Evolutionary conservation across 1,284 basidiomycete genomes (phyloP).

Genomic region (Polyporus tsugae): DNA sequence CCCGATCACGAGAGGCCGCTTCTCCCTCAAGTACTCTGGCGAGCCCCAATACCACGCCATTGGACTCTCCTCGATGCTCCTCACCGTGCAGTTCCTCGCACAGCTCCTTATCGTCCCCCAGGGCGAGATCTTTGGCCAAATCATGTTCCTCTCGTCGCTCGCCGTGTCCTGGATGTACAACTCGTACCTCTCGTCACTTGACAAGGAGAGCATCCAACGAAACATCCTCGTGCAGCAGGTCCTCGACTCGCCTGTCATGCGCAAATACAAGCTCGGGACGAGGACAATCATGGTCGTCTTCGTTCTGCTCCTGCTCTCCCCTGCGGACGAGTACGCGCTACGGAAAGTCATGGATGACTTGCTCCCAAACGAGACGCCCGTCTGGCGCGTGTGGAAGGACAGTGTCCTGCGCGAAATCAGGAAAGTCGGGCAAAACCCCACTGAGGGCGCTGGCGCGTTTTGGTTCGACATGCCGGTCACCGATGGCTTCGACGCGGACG

Average conservation of each 20-base stretch:
- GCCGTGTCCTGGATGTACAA: slow-evolving; percentile 31
- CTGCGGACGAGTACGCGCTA: slow-evolving; percentile 15
- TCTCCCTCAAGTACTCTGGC: slow-evolving; percentile 23
- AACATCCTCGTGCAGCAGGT: slow-evolving; percentile 19
- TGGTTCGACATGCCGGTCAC: slow-evolving; percentile 6
- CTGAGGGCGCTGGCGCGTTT: slow-evolving; percentile 1
- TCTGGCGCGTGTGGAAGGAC: slow-evolving; percentile 21
- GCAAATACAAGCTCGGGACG: slow-evolving; percentile 23
- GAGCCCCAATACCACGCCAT: slow-evolving; percentile 24
- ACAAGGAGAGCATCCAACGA: slow-evolving; percentile 25
- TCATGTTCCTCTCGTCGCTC: slow-evolving; percentile 28
- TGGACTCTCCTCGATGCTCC: slow-evolving; percentile 23
- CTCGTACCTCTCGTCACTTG: slow-evolving; percentile 29
- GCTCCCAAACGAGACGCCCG: slow-evolving; percentile 21
- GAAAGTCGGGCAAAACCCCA: neutral
- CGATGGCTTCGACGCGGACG: slow-evolving; percentile 2
- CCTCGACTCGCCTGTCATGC: slow-evolving; percentile 9
- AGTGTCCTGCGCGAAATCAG: slow-evolving; percentile 13
- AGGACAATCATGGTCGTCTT: slow-evolving; percentile 24
- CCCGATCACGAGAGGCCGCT: slow-evolving; percentile 23
- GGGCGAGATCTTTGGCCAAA: slow-evolving; percentile 25
- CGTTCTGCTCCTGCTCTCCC: slow-evolving; percentile 24
- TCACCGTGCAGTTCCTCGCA: slow-evolving; percentile 28
- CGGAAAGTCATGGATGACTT: slow-evolving; percentile 20
- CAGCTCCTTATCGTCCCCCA: slow-evolving; percentile 30